Base-by-base conservation (phyloP, 179 eudicot genomes). In the Heliamphora pulchella region DNA sequence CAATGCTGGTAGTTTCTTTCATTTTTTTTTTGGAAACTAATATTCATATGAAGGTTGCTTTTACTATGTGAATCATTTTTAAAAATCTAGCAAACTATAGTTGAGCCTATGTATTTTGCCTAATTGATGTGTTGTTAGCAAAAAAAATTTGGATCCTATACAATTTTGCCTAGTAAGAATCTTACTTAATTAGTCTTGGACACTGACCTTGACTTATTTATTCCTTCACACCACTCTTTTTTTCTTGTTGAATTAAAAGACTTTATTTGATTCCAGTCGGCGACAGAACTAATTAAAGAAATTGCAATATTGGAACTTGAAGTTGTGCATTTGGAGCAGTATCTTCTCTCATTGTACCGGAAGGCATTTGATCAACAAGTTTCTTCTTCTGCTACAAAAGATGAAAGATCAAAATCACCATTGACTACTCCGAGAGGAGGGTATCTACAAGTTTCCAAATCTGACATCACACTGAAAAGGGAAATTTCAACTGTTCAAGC, bases 281-380 rank as follows among this genome's bases (percentile, higher is more conserved):
- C 98, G 4, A 90, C 94, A 75, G 91, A 93, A 86, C 84, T 96
- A 84, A 93, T 96, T 75, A 90, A 84, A 87, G 98, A 95, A 77
- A 96, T 96, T 66, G 89, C 98, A 6, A 91, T 94, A 20, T 82
- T 96, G 74, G 98, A 94, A 83, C 69, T 92, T 74, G 99, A 96
- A 90, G 99, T 96, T 48, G 87, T 84, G 79, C 91, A 94, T 84
- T 87, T 96, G 88, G 99, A 96, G 81, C 98, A 92, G 55, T 89
- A 96, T 87, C 97, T 96, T 82, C 94, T 96, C 80, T 88, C 98
- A 18, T 78, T 96, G 61, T 96, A 96, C 82, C 86, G 98, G 75
- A 89, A 90, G 86, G 95, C 98, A 74, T 96, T 96, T 84, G 94
- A 91, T 82, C 96, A 91, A 81, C 89, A 89, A 81, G 67, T 66